Base-by-base conservation (phyloP, 768 basidiomycete species). In the Chalciporus piperatus region DNA sequence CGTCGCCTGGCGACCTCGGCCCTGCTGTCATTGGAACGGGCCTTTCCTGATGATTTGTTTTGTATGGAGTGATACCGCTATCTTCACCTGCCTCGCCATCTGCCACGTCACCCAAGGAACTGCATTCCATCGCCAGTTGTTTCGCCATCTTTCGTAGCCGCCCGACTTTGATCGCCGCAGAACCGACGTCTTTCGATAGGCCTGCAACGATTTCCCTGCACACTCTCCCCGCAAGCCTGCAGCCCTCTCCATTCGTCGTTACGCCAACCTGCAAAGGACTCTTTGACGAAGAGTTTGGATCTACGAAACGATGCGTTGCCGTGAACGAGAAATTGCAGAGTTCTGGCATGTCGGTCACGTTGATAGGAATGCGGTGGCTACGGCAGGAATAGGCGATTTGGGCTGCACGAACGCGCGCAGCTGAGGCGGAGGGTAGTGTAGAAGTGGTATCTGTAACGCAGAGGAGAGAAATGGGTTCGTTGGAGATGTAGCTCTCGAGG, bases 231-330 rank as follows among this genome's bases (percentile, higher is more conserved):
- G 86, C 86, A 4, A 99, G 75, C 6, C 96, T 74, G 61, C 96
- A 98, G 2, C 94, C 96, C 55, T 87, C 82, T 0, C 92, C 92
- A 59, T 97, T 98, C 0, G 95, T 95, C 3, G 93, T 90, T 3
- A 98, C 79, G 0, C 87, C 90, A 19, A 99, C 71, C 62, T 89
- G 89, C 1, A 91, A 69, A 3, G 83, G 63, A 1, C 80, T 79
- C 14, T 75, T 70, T 32, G 65, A 64, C 5, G 76, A 76, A 1
- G 72, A 73, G 11, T 65, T 59, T 3, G 76, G 59, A 62, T 83
- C 80, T 8, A 75, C 65, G 61, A 97, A 93, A 3, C 95, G 87
- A 58, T 98, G 91, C 0, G 87, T 82, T 1, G 94, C 81, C 0
- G 88, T 79, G 70, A 96, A 93, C 0, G 89, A 85, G 64, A 91